Evolutionary conservation across 192 early-diverging fungal species (phyloP), one percentile per base, ranked within the genome.

Genomic region (Podila epicladia): DNA sequence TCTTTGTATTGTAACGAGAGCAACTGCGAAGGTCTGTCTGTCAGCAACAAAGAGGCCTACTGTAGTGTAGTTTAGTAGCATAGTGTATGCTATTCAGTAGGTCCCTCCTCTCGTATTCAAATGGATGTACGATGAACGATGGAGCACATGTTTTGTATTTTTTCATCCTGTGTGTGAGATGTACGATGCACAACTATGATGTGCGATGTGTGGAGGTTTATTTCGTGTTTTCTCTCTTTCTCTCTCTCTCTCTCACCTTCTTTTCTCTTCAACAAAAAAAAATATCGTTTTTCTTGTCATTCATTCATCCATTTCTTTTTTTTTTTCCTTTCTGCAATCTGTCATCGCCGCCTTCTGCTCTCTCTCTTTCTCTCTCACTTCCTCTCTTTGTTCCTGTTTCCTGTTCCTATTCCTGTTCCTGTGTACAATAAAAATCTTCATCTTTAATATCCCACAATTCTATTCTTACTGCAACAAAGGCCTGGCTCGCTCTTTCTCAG

Each of bases 401-500:
- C 20, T 53, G 0, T 2, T 53, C 51, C 17, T 53, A 6, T 7
- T 53, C 51, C 20, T 24, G 22, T 22, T 53, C n/a, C n/a, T 17
- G 19, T 55, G 20, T 55, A 17, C 53, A 55, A 24, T 55, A 53
- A 22, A n/a, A 9, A 20, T 55, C n/a, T 0, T 37, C 35, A 11
- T 29, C 29, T 29, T 29, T 13, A 45, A 45, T 45, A 45, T 45
- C 41, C 15, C 41, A 37, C 35, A 17, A 45, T 45, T 45, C 35
- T 37, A 37, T 45, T 17, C 15, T 45, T 45, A 45, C 41, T 0
- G 41, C 41, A 45, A 13, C 41, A 45, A 13, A 45, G 41, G 41
- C 41, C 65, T 55, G 45, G 49, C 49, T 48, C 65, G 15, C 49
- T 49, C 45, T 57, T 22, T 32, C 51, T n/a, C 51, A 20, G n/a